Evolutionary conservation across 192 early-diverging fungal species (phyloP).

Genomic region (Podochytrium sp.): DNA sequence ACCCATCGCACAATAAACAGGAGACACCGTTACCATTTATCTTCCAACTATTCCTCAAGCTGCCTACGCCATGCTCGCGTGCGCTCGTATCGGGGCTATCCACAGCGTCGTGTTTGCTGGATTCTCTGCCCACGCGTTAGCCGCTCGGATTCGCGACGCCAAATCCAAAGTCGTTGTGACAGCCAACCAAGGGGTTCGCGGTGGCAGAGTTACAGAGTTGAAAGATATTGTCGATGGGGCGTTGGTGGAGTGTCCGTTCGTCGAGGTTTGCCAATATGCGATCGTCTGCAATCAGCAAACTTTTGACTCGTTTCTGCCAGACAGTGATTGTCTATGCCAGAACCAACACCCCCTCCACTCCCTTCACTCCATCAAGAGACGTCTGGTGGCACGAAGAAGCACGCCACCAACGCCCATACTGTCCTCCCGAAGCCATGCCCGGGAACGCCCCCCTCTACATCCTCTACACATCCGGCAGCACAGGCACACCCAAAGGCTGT

Average conservation of each 20-base stretch:
- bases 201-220: slow-evolving; percentile 83
- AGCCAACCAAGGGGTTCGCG: slow-evolving; percentile 91
- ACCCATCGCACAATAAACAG: too few species aligned
- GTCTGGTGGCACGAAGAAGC: slow-evolving; percentile 94
- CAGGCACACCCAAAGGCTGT: slow-evolving; percentile 86
- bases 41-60: slow-evolving; percentile 96
- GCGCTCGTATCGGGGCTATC: slow-evolving; percentile 87
- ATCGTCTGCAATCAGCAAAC: neutral
- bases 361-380: slow-evolving; percentile 76
- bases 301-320: neutral
- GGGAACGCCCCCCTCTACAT: slow-evolving; percentile 95
- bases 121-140: slow-evolving; percentile 89
- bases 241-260: slow-evolving; percentile 71
- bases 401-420: slow-evolving; percentile 79
- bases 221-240: slow-evolving; percentile 96
- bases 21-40: slow-evolving; percentile 94
- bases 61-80: slow-evolving; percentile 88
- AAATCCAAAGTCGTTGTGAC: slow-evolving; percentile 83
- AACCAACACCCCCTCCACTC: slow-evolving; percentile 75
- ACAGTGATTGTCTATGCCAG: slow-evolving; percentile 87
- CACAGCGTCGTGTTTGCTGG: slow-evolving; percentile 97
- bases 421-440: slow-evolving; percentile 80
- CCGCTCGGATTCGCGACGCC: slow-evolving; percentile 88
- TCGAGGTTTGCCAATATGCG: slow-evolving; percentile 58
- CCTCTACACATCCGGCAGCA: slow-evolving; percentile 82